These are phyloP conservation scores for Clarireedia homoeocarpa DNA, from an alignment of 2,329 filamentous ascomycete genomes.

Conservation along the genomic window DNA sequence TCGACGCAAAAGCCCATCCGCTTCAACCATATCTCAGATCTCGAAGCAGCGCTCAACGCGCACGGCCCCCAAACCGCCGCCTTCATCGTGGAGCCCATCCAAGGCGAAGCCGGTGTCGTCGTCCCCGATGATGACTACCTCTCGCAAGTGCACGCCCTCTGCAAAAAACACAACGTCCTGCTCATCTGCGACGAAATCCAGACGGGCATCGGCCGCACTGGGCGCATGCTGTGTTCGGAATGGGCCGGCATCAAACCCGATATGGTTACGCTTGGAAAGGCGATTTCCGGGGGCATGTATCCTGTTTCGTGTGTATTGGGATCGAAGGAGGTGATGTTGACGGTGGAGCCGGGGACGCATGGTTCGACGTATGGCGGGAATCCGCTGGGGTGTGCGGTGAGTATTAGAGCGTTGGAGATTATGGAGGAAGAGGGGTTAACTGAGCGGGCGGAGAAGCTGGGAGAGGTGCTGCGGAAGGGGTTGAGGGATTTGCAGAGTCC, in stretches of 20 bases:
- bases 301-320: slow-evolving; percentile 92
- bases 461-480: slow-evolving; percentile 74
- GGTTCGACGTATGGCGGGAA: slow-evolving; percentile 98
- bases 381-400: slow-evolving; percentile 88
- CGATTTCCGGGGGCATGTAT: slow-evolving; percentile 97
- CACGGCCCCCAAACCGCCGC: slow-evolving; percentile 83
- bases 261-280: slow-evolving; percentile 90
- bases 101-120: slow-evolving; percentile 94
- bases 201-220: slow-evolving; percentile 92
- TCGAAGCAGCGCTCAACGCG: slow-evolving; percentile 69
- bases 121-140: slow-evolving; percentile 91
- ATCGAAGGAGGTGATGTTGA: slow-evolving; percentile 87
- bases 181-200: slow-evolving; percentile 98
- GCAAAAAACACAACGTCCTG: slow-evolving; percentile 90
- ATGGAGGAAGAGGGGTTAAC: slow-evolving; percentile 88
- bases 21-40: slow-evolving; percentile 77
- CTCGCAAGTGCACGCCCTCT: slow-evolving; percentile 68
- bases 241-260: slow-evolving; percentile 96
- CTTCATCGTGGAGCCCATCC: slow-evolving; percentile 93
- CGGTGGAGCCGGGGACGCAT: slow-evolving; percentile 91
- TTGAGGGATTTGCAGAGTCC: slow-evolving; percentile 68
- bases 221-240: slow-evolving; percentile 86
- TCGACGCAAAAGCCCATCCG: slow-evolving; percentile 69
- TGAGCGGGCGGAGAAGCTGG: slow-evolving; percentile 71
- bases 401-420: slow-evolving; percentile 88